A percentile compares a stretch with the other conserved stretches of the same genome.
Conservation (phyloP, 2,329 filamentous ascomycete species). For the Hypoxylon sp. region DNA sequence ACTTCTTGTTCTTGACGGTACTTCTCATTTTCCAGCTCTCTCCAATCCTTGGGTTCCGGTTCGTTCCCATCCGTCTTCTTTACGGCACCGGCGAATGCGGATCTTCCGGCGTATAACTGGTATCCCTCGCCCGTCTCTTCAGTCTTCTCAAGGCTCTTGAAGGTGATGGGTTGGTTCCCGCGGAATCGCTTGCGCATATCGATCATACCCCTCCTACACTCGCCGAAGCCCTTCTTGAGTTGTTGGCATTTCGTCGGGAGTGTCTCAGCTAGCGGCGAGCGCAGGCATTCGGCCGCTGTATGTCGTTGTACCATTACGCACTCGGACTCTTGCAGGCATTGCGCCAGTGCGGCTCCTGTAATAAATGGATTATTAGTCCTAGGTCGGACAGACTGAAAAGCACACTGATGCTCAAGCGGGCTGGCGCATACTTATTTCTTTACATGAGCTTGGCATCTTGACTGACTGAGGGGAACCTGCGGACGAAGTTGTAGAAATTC, state of each 20-base stretch:
- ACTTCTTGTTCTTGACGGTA: constrained; percentile 61
- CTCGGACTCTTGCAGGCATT: constrained; percentile 96
- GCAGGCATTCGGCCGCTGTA: constrained; percentile 88
- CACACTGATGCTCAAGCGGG: constrained; percentile 3
- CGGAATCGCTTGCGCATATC: constrained; percentile 99
- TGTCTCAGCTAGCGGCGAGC: constrained; percentile 82
- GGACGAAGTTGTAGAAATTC: constrained; percentile 8
- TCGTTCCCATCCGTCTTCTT: constrained; percentile 79
- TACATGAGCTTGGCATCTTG: constrained; percentile 93
- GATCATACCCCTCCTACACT: constrained; percentile 96
- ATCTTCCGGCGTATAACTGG: constrained; percentile 84
- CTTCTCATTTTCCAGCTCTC: constrained; percentile 75
- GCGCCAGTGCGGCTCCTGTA: constrained; percentile 88
- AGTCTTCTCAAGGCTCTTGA: constrained; percentile 71
- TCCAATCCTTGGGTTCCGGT: constrained; percentile 72
- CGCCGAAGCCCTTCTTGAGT: constrained; percentile 90
- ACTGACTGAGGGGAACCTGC: constrained; percentile 18
- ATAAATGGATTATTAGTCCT: constrained; percentile 31
- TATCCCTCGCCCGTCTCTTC: constrained; percentile 71
- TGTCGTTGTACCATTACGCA: constrained; percentile 95
- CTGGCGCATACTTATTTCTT: constrained; percentile 85
- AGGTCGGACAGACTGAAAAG: constrained; percentile 8
- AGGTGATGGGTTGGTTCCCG: constrained; percentile 87
- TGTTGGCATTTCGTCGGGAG: constrained; percentile 92
- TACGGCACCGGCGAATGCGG: constrained; percentile 75